Conservation (phyloP, 2,329 filamentous ascomycete species). For the Talaromyces sp. region DNA sequence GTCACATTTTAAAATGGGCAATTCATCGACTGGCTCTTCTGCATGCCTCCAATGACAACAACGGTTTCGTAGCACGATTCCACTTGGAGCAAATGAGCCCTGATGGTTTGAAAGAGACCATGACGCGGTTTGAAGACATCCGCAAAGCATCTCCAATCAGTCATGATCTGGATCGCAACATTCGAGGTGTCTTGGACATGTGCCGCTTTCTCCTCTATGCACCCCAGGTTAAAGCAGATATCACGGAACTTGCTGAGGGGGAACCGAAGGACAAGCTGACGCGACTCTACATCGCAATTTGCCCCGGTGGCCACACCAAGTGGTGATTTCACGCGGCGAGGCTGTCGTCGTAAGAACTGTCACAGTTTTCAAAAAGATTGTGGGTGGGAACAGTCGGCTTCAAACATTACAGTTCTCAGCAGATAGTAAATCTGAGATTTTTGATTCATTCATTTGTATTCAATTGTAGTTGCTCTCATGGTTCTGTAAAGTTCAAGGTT, state of each 20-base stretch:
- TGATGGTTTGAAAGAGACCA: neutral
- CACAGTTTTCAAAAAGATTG: too few relatives aligned
- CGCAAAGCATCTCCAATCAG: neutral
- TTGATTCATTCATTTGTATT: too few relatives aligned
- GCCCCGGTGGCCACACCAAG: neutral
- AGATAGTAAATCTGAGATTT: too few relatives aligned
- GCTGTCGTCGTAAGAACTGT: too few relatives aligned
- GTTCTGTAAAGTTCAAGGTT: too few relatives aligned
- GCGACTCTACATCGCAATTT: neutral
- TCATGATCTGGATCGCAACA: neutral
- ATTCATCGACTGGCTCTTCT: neutral
- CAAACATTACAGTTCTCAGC: too few relatives aligned
- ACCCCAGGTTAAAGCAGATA: neutral
- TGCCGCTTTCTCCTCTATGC: neutral
- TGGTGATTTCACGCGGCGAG: too few relatives aligned
- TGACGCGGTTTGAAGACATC: too few relatives aligned
- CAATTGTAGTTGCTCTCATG: too few relatives aligned
- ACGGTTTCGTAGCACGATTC: neutral
- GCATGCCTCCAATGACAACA: neutral
- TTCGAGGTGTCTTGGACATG: neutral
- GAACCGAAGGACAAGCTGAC: neutral
- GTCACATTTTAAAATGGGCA: neutral
- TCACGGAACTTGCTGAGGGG: neutral
- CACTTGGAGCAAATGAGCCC: neutral
- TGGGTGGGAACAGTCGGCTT: too few relatives aligned